phyloP scores from a whole-genome alignment of 176 grass and related monocot genomes.

The Poa annua region DNA sequence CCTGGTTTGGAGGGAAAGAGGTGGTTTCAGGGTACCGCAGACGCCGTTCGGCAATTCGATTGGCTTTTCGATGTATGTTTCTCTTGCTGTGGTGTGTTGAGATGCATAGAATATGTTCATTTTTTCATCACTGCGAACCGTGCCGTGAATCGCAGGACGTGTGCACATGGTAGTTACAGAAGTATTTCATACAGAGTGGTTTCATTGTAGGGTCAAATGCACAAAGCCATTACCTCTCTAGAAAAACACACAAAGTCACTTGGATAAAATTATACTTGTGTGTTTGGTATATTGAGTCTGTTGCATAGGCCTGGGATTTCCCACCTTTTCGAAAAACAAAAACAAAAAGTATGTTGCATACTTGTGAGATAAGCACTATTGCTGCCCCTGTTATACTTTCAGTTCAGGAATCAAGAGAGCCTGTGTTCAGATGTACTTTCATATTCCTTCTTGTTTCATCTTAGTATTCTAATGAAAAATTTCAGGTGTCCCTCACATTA shows the following conservation, averaged over 20 bases:
- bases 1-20: slow-evolving; percentile 69
- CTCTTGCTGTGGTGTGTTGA: background rate
- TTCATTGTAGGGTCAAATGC: background rate
- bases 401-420: background rate
- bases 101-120: background rate
- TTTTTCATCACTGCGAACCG: background rate
- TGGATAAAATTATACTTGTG: background rate
- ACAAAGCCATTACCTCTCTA: background rate
- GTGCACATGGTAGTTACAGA: background rate
- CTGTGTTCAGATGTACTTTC: background rate
- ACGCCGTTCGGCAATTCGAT: slow-evolving; percentile 85
- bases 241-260: background rate
- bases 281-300: background rate
- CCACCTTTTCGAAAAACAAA: no score
- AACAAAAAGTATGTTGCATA: no score
- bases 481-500: background rate
- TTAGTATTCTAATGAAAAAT: background rate
- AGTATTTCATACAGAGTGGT: background rate
- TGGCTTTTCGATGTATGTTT: slow-evolving; percentile 85
- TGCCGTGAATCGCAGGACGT: background rate
- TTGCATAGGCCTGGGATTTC: background rate
- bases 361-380: background rate
- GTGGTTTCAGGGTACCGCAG: slow-evolving; percentile 93
- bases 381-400: background rate
- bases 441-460: background rate